phyloP scores from a whole-genome alignment of 345 rosid genomes.

The Eucalyptus sp. region DNA sequence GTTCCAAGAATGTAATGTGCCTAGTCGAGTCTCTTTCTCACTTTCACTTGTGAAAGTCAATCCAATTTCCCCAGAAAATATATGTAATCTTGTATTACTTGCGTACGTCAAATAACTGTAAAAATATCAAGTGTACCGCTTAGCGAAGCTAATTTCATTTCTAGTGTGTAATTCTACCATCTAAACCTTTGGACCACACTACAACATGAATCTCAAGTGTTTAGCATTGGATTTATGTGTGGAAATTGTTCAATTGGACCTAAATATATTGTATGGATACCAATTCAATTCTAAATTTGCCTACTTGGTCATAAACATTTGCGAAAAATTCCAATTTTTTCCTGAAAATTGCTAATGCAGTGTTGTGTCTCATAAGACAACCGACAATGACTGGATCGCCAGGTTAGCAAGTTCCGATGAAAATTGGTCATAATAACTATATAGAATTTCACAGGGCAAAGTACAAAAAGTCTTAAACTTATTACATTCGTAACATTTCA shows the following conservation, averaged over 20 bases:
- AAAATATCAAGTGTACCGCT: background rate
- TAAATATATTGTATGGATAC: too few species aligned
- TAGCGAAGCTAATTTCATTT: background rate
- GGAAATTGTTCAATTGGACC: background rate
- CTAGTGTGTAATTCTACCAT: background rate
- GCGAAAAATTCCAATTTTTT: too few species aligned
- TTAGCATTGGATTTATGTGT: background rate
- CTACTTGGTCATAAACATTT: background rate
- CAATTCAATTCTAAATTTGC: too few species aligned
- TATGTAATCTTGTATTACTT: background rate
- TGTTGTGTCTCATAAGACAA: background rate
- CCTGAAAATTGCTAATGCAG: too few species aligned
- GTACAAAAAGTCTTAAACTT: too few species aligned
- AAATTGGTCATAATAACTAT: background rate
- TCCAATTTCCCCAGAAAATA: too few species aligned
- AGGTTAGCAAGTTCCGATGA: too few species aligned
- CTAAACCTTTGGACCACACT: background rate
- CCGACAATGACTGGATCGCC: accelerated
- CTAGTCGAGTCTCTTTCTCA: background rate
- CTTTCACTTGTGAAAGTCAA: too few species aligned
- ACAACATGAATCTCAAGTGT: background rate
- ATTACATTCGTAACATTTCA: too few species aligned
- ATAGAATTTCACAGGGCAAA: too few species aligned
- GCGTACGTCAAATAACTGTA: background rate
- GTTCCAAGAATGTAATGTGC: background rate